Base-by-base conservation (phyloP, 1,284 basidiomycete genomes). In the Flammula alnicola region DNA sequence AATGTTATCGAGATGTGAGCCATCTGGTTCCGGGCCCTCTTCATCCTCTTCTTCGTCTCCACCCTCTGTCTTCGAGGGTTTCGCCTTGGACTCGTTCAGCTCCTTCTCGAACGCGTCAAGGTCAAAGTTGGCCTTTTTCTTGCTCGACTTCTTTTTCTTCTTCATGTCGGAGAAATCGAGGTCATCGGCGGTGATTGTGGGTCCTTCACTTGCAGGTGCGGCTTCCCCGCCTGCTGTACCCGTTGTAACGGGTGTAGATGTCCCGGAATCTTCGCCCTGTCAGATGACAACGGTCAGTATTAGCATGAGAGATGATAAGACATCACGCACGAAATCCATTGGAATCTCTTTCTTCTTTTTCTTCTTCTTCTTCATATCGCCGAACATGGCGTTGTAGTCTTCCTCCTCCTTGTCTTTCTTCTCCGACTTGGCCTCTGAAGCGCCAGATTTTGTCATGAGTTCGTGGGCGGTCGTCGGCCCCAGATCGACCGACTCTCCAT, bases 91-190 rank as follows among this genome's bases (percentile, higher is more conserved):
- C 45, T 86, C 79, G 53, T 83, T 84, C 26, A 92, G 70, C 72
- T 95, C 93, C 70, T 93, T 95, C 77, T 95, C 94, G 62, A 94
- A 93, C 1, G 89, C 92, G 64, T 94, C 88, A 57, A 91, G 73
- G 63, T 87, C 84, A 40, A 85, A 77, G 1, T 80, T 79, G 4
- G 86, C 78, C 63, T 90, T 88, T 69, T 91, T 91, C 74, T 88
- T 89, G 54, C 80, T 76, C 47, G 82, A 81, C 63, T 91, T 92
- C 74, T 91, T 91, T 72, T 88, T 88, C 78, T 89, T 91, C 72
- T 93, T 92, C 63, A 92, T 75, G 63, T 93, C 90, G 4, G 86
- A 88, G 66, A 93, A 92, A 70, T 92, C 90, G 35, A 88, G 77
- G 59, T 88, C 86, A 52, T 88, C 87, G 3, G 76, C 57, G 7